Evolutionary conservation across 768 basidiomycete species (phyloP).

Genomic region (Collybia sordida): DNA sequence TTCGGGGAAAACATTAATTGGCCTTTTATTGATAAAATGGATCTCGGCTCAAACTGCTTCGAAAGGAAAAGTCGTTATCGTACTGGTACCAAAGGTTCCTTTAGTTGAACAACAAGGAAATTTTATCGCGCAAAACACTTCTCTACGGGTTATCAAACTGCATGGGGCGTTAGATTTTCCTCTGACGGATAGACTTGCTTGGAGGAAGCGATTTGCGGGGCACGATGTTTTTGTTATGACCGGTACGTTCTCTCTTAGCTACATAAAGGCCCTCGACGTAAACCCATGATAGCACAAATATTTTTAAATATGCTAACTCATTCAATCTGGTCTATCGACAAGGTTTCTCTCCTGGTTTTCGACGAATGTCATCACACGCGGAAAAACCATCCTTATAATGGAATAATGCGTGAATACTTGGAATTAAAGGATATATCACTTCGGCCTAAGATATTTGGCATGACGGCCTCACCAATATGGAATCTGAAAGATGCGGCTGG

Average conservation of each 20-base stretch:
- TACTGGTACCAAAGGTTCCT: constrained; percentile 83
- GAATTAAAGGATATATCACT: constrained; percentile 36
- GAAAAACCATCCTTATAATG: constrained; percentile 76
- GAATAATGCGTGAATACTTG: constrained; percentile 70
- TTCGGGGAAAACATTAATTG: constrained; percentile 77
- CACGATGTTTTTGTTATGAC: constrained; percentile 87
- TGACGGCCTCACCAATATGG: constrained; percentile 92
- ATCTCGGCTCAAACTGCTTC: constrained; percentile 51
- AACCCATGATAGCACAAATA: constrained; percentile 61
- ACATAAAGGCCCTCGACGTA: not conserved
- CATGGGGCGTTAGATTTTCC: constrained; percentile 73
- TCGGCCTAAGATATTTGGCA: constrained; percentile 87
- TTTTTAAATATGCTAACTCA: constrained; percentile 80
- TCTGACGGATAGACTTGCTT: constrained; percentile 62
- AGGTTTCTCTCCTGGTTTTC: constrained; percentile 70
- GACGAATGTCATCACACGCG: constrained; percentile 83
- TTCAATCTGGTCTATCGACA: constrained; percentile 74
- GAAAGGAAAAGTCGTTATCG: constrained; percentile 63
- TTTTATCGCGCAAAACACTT: constrained; percentile 63
- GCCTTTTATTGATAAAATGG: constrained; percentile 77
- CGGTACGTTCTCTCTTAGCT: constrained; percentile 38
- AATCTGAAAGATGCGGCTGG: constrained; percentile 66
- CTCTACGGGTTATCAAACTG: constrained; percentile 65
- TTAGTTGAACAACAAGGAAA: constrained; percentile 82
- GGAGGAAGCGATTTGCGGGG: constrained; percentile 60